Percentiles rank a stretch among this genome's conserved stretches.
phyloP scores from a whole-genome alignment of 257 asterid genomes.

The Forsythia viridissima region DNA sequence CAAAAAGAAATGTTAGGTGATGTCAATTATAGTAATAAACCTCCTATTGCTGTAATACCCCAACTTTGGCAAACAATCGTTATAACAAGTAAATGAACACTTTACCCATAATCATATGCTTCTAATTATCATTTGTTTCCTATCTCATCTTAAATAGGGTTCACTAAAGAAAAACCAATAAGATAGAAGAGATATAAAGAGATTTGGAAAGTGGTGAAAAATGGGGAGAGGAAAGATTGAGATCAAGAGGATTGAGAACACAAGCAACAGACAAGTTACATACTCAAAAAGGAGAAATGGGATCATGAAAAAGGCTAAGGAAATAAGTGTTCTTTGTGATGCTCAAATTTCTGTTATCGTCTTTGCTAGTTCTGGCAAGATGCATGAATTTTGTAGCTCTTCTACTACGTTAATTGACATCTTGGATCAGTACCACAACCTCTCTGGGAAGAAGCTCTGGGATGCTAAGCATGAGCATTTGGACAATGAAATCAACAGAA shows the following conservation, averaged over 20 bases:
- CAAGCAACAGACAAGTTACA: slow-evolving; percentile 71
- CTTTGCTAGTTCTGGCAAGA: slow-evolving; percentile 64
- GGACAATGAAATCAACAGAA: slow-evolving; percentile 84
- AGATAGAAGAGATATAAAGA: not conserved
- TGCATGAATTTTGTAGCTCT: slow-evolving; percentile 74
- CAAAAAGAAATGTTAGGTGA: too few species aligned
- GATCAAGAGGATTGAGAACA: slow-evolving; percentile 64
- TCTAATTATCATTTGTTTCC: slow-evolving; percentile 14
- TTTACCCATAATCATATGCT: too few species aligned
- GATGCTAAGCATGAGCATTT: slow-evolving; percentile 95
- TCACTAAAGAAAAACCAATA: slow-evolving; percentile 1
- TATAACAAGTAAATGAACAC: too few species aligned
- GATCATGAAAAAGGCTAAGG: slow-evolving; percentile 75
- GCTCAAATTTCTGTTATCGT: slow-evolving; percentile 69
- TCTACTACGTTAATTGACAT: slow-evolving; percentile 65
- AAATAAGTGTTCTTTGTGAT: slow-evolving; percentile 70
- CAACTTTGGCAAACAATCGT: too few species aligned
- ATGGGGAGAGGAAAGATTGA: slow-evolving; percentile 65
- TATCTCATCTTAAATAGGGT: slow-evolving; percentile 6
- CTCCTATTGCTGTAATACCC: too few species aligned
- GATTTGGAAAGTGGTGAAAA: not conserved
- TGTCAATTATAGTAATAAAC: too few species aligned
- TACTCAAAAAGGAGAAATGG: slow-evolving; percentile 73
- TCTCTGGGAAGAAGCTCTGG: slow-evolving; percentile 93
- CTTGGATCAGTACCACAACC: slow-evolving; percentile 81